Percentiles rank a stretch among this genome's conserved stretches.
phyloP scores from a whole-genome alignment of 352 stramenopile species.

The Phytophthora pluvialis region DNA sequence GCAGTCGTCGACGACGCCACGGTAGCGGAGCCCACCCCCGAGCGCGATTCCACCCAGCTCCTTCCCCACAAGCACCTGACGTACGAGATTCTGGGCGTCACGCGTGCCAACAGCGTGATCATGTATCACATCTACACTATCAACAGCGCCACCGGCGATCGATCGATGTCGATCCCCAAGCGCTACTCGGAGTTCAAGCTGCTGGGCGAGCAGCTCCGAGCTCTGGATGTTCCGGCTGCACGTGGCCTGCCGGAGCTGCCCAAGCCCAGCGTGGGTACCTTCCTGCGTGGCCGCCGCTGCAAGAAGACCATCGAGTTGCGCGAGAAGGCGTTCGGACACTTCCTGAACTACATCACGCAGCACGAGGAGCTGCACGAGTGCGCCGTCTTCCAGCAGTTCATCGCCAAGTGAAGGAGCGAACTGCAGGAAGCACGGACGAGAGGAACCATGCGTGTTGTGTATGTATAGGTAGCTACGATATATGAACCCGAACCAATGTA shows the following conservation, averaged over 20 bases:
- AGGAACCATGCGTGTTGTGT: slow-evolving; percentile 21
- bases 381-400: slow-evolving; percentile 62
- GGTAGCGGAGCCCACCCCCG: slow-evolving; percentile 10
- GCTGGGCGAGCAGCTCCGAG: slow-evolving; percentile 51
- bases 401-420: slow-evolving; percentile 28
- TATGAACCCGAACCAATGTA: slow-evolving; percentile 21
- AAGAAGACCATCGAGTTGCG: slow-evolving; percentile 60
- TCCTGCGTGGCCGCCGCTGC: slow-evolving; percentile 51
- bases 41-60: slow-evolving; percentile 26
- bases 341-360: slow-evolving; percentile 53
- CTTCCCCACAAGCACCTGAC: slow-evolving; percentile 17
- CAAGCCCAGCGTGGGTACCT: slow-evolving; percentile 45
- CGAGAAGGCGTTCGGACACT: slow-evolving; percentile 52
- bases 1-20: slow-evolving; percentile 18
- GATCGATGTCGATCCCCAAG: slow-evolving; percentile 35
- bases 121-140: slow-evolving; percentile 64
- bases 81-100: slow-evolving; percentile 57
- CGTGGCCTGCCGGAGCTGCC: slow-evolving; percentile 46
- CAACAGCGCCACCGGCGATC: slow-evolving; percentile 30
- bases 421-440: neutral
- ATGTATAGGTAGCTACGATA: slow-evolving; percentile 19
- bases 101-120: slow-evolving; percentile 48
- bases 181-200: slow-evolving; percentile 68
- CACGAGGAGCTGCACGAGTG: slow-evolving; percentile 50
- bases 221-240: slow-evolving; percentile 34